A percentile compares a stretch with the other conserved stretches of the same genome.
Evolutionary conservation across 2,329 filamentous ascomycete species (phyloP).

Genomic region (Fusarium longipes): DNA sequence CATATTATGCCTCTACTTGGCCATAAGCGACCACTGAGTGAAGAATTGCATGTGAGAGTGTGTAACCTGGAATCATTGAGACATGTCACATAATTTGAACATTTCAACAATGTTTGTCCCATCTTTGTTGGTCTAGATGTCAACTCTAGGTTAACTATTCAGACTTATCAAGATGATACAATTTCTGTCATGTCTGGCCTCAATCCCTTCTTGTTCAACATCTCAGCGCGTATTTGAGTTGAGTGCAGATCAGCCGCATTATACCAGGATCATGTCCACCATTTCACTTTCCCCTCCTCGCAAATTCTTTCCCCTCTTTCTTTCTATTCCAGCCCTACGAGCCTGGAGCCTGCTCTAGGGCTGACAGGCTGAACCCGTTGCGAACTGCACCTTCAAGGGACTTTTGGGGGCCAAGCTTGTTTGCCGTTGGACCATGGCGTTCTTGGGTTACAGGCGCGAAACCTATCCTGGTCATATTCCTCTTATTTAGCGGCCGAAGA

Average conservation of each 20-base stretch:
- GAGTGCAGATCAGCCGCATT: slow-evolving; percentile 30
- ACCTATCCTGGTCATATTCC: slow-evolving; percentile 15
- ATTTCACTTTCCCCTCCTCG: neutral
- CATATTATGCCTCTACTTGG: neutral
- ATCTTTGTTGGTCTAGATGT: neutral
- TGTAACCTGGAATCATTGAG: neutral
- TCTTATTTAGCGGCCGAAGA: neutral
- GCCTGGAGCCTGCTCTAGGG: slow-evolving; percentile 14
- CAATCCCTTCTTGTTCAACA: neutral
- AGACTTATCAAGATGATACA: neutral
- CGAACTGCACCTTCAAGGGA: slow-evolving; percentile 5
- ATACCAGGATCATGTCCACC: slow-evolving; percentile 8
- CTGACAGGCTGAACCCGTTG: slow-evolving; percentile 13
- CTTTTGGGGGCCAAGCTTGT: slow-evolving; percentile 26
- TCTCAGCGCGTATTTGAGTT: no score
- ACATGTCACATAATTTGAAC: neutral
- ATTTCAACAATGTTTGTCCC: neutral
- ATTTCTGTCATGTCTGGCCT: neutral
- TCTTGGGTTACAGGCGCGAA: neutral
- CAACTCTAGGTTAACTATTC: neutral
- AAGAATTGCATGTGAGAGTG: no score
- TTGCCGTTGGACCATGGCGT: slow-evolving; percentile 3
- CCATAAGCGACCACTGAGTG: neutral
- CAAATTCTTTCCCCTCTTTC: no score
- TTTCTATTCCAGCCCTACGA: slow-evolving; percentile 30